A percentile compares a stretch with the other conserved stretches of the same genome.
phyloP scores from a whole-genome alignment of 179 eudicot genomes.

The Heliamphora pulchella region DNA sequence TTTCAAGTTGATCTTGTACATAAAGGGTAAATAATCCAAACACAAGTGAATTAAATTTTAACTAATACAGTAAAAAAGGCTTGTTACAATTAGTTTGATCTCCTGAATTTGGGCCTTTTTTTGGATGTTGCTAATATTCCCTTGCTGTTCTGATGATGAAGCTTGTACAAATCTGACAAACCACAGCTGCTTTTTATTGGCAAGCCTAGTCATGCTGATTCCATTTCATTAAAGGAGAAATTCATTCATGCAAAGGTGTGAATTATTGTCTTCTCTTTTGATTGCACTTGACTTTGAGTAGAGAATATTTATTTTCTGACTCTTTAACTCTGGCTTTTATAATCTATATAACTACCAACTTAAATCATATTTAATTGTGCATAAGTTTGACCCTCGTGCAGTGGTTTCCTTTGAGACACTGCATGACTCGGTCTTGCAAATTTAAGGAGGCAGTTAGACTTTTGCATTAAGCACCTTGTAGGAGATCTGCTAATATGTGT shows the following conservation, averaged over 20 bases:
- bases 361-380: not conserved
- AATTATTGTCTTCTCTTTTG: constrained; percentile 12
- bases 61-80: too few relatives aligned
- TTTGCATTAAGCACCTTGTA: not conserved
- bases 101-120: not conserved
- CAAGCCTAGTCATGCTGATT: constrained; percentile 81
- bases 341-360: not conserved
- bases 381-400: too few relatives aligned
- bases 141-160: constrained; percentile 32
- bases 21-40: constrained; percentile 41
- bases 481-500: not conserved
- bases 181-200: constrained; percentile 54
- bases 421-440: not conserved
- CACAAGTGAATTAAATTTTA: not conserved
- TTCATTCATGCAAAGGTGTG: constrained; percentile 93
- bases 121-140: constrained; percentile 11
- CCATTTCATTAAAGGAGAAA: constrained; percentile 84
- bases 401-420: not conserved
- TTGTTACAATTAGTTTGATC: not conserved
- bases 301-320: too few relatives aligned
- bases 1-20: constrained; percentile 62
- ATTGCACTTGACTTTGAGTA: not conserved
- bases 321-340: not conserved
- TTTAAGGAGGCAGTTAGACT: not conserved
- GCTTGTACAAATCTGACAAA: constrained; percentile 62